Evolutionary conservation across 2,329 filamentous ascomycete genomes (phyloP), one percentile per base, ranked within the genome.

Genomic region (Cyphellophora attinorum): DNA sequence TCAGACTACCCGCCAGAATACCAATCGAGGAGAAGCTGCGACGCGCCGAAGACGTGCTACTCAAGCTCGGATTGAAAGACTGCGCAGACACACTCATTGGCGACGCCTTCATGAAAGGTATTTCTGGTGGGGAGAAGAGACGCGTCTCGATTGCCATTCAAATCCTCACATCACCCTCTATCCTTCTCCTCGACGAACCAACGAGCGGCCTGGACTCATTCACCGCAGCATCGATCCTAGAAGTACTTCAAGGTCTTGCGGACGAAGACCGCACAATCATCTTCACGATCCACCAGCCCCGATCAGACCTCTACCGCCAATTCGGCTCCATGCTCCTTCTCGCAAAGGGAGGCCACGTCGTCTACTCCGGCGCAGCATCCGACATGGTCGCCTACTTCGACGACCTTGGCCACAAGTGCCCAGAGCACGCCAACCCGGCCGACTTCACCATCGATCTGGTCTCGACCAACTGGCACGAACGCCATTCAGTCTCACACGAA

Each of bases 71-170:
- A 6, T 70, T 93, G 3, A 65, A 70, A 18, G 66, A 69, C 2
- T 83, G 88, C 51, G 69, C 77, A 2, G 63, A 82, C 41, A 79
- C 78, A 2, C 60, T 93, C 28, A 77, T 93, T 44, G 85, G 85
- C 19, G 93, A 85, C 1, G 81, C 84, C 0, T 80, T 91, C 43
- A 72, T 76, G 8, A 91, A 88, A 57, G 85, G 85, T 10, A 77
- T 93, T 38, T 85, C 79, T 43, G 85, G 85, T 32, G 85, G 85
- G 2, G 85, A 93, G 63, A 93, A 91, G 64, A 71, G 83, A 25
- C 71, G 85, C 32, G 70, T 89, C 5, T 81, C 81, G 44, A 79
- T 93, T 5, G 85, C 84, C 1, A 81, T 80, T 40, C 82, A 85
- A 51, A 68, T 93, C 27, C 81, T 93, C 50, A 89, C 84, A 2